A percentile compares a stretch with the other conserved stretches of the same genome.
Evolutionary conservation across 2,329 filamentous ascomycete genomes (phyloP).

Genomic region (Aureobasidium sp.): DNA sequence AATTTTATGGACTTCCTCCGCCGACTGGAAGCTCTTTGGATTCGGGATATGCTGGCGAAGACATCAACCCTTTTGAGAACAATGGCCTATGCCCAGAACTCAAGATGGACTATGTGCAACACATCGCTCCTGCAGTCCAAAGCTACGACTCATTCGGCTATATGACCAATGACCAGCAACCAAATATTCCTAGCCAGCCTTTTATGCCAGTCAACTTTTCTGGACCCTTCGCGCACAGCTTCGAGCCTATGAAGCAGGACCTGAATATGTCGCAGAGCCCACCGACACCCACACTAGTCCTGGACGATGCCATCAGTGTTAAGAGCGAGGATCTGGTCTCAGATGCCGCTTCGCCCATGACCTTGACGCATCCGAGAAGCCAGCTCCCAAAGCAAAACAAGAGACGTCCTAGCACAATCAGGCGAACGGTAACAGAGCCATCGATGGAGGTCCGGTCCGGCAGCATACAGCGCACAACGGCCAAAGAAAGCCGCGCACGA

Average conservation of each 20-base stretch:
- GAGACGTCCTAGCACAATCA: neutral
- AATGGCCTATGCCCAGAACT: neutral
- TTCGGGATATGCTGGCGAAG: constrained; percentile 13
- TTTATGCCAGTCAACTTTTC: neutral
- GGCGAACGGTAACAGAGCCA: neutral
- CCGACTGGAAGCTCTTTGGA: constrained; percentile 12
- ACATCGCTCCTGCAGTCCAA: neutral
- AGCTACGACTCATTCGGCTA: neutral
- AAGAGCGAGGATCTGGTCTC: constrained; percentile 5
- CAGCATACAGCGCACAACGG: neutral
- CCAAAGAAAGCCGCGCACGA: constrained; percentile 20
- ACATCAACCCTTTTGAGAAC: constrained; percentile 10
- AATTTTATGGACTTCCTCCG: neutral
- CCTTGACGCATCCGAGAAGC: neutral
- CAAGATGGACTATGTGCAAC: neutral
- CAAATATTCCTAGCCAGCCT: neutral
- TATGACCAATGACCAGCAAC: neutral
- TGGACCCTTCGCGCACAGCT: neutral
- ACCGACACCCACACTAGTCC: neutral
- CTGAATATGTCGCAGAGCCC: neutral
- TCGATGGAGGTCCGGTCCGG: neutral
- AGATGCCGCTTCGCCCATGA: neutral
- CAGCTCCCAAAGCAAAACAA: neutral
- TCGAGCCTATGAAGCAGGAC: neutral
- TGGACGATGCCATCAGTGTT: constrained; percentile 3